phyloP scores from a whole-genome alignment of 116 monocot genomes.

The Trichopus zeylanicus region DNA sequence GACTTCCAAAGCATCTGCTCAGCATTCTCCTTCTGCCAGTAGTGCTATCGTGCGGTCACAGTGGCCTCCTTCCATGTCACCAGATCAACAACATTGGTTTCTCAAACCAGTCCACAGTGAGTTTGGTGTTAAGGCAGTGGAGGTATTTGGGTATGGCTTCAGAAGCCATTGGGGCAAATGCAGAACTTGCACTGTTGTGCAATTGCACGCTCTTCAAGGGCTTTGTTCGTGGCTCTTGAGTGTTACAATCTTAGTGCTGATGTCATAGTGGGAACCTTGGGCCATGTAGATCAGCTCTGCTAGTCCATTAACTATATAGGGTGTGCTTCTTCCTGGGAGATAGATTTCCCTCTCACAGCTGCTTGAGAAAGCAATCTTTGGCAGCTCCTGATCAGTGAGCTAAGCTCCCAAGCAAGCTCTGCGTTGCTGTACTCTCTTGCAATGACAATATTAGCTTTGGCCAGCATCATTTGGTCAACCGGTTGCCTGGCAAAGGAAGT shows the following conservation, averaged over 20 bases:
- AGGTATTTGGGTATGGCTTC: constrained; percentile 55
- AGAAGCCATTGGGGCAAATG: constrained; percentile 42
- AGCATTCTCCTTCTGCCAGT: constrained; percentile 33
- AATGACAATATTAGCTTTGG: constrained; percentile 66
- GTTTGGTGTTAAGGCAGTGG: constrained; percentile 51
- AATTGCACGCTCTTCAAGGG: constrained; percentile 54
- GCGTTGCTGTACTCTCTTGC: constrained; percentile 64
- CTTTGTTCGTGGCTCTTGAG: constrained; percentile 55
- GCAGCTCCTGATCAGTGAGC: constrained; percentile 48
- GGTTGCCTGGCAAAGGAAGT: constrained; percentile 55
- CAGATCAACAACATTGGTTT: constrained; percentile 43
- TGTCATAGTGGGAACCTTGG: constrained; percentile 64
- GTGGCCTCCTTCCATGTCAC: constrained; percentile 56
- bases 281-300: constrained; percentile 56
- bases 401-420: constrained; percentile 58
- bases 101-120: constrained; percentile 45
- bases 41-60: constrained; percentile 31
- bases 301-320: constrained; percentile 33
- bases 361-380: constrained; percentile 66
- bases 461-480: constrained; percentile 61
- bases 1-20: constrained; percentile 25
- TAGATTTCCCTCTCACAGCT: constrained; percentile 32
- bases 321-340: constrained; percentile 44
- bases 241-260: constrained; percentile 59
- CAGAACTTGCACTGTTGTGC: constrained; percentile 51